Base-by-base conservation (phyloP, 2,329 filamentous ascomycete species). In the Coniochaeta hoffmannii region DNA sequence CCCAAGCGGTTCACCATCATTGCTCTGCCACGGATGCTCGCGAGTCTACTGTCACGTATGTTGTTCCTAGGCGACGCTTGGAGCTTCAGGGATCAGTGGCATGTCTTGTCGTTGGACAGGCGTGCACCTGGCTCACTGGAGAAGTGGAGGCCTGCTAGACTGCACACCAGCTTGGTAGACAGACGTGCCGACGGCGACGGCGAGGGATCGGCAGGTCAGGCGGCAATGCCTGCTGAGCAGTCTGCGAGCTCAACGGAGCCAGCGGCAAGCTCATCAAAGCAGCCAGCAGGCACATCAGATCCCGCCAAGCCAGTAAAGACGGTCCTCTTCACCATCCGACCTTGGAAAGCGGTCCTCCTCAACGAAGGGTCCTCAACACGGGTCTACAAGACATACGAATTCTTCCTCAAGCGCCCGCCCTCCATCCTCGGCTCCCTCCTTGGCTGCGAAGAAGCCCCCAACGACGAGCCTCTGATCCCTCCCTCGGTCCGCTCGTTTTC, bases 291-390 rank as follows among this genome's bases (percentile, higher is more conserved):
- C n/a, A n/a, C n/a, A n/a, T n/a, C n/a, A 4, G 50, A 53, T 17
- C 34, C 31, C 17, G 12, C 49, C 49, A 51, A 51, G n/a, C 31
- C 50, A 19, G 59, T 64, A 0, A 64, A 68, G 1, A 71, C 67
- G 59, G 66, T 65, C 11, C 69, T 90, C 0, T 77, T 89, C 46
- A 76, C 76, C 26, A 71, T 80, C n/a, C 77, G 80, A 1, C 79
- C 79, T 1, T 92, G 89, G 88, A 77, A 75, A 0, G 77, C 80
- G 17, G 63, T 90, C 0, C 72, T 80, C 1, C 80, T 90, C 60
- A 92, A 92, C 65, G 88, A 93, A 70, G 87, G 87, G 9, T 89
- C 87, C 0, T 89, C 83, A 4, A 78, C 87, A n/a, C 78, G 78
- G 56, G 86, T 83, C 6, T 92, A 89, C 69, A 79, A 79, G 50